Conservation (phyloP, 441 rosid species). For the Erodium trifolium region DNA sequence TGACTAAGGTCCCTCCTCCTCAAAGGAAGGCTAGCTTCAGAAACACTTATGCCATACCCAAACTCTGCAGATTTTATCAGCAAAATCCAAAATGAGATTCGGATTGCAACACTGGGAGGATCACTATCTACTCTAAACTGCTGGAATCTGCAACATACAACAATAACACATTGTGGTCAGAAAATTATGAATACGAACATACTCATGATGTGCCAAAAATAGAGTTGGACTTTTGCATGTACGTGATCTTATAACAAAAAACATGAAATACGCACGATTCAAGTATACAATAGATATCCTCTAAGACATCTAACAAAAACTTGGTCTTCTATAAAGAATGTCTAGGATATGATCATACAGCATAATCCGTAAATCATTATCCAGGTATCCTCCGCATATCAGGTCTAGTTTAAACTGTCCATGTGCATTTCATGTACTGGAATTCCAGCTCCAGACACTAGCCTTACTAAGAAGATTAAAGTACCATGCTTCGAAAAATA, state of each 20-base stretch:
- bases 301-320: no score
- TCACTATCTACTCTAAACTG: conserved; percentile 1
- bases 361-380: no score
- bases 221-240: background rate
- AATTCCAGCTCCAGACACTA: background rate
- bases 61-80: background rate
- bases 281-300: no score
- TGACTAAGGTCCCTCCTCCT: background rate
- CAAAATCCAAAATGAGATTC: background rate
- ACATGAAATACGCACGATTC: background rate
- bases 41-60: background rate
- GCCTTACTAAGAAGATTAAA: background rate
- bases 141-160: background rate
- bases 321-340: no score
- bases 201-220: background rate
- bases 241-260: background rate
- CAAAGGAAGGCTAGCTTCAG: background rate
- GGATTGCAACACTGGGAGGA: background rate
- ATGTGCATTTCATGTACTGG: background rate
- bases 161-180: background rate
- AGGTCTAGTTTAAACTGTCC: background rate
- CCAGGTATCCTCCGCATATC: no score
- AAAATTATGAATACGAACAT: no score
- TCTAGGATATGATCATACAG: no score
- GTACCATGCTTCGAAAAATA: conserved; percentile 1